These are phyloP conservation scores for Brettanomyces anomalus DNA, from an alignment of 805 yeast species.

Conservation along the genomic window DNA sequence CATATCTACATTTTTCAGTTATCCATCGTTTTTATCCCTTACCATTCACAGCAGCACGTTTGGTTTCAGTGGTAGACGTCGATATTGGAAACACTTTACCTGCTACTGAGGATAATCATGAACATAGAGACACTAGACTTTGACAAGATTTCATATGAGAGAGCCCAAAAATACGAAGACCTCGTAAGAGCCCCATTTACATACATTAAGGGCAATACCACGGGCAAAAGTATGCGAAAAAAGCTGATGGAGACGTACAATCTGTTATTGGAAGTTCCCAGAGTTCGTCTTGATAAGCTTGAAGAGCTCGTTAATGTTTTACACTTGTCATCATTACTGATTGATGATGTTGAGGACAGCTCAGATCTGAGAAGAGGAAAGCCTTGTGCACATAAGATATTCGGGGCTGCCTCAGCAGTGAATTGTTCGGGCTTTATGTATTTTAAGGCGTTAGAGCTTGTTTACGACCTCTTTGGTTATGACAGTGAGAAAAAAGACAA, in stretches of 20 bases:
- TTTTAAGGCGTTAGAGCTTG: constrained; percentile 54
- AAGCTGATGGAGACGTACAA: constrained; percentile 46
- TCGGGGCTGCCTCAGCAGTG: constrained; percentile 71
- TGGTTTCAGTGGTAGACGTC: no score
- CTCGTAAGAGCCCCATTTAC: constrained; percentile 33
- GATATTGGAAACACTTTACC: no score
- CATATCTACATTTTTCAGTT: no score
- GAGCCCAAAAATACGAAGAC: no score
- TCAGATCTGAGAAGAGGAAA: constrained; percentile 65
- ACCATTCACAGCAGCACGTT: no score
- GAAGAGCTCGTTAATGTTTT: constrained; percentile 45
- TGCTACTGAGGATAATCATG: not conserved
- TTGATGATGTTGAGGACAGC: constrained; percentile 86
- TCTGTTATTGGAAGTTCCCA: constrained; percentile 36
- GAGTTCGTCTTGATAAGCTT: constrained; percentile 29
- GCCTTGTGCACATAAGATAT: constrained; percentile 71
- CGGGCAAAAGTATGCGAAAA: constrained; percentile 50
- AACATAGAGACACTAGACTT: not conserved
- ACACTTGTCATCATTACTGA: constrained; percentile 58
- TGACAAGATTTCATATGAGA: not conserved
- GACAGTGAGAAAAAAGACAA: constrained; percentile 13
- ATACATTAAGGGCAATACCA: constrained; percentile 35
- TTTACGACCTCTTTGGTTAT: constrained; percentile 19
- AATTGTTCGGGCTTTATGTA: constrained; percentile 80
- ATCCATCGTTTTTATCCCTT: no score